These are phyloP conservation scores for Oryza australiensis DNA, from an alignment of 176 grass and related monocot genomes.

Conservation along the genomic window DNA sequence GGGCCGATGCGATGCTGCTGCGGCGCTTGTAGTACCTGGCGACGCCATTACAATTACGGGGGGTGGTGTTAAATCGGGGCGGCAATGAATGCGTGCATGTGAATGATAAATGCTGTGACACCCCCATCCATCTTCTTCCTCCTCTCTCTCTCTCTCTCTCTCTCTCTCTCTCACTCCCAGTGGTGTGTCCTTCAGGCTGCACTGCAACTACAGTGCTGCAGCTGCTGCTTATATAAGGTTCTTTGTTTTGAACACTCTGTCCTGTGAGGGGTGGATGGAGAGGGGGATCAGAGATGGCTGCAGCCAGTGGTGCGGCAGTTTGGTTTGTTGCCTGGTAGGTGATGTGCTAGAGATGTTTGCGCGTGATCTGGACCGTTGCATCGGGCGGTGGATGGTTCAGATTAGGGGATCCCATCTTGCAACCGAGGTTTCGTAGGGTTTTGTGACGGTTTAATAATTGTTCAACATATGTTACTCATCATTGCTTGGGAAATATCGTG, in stretches of 20 bases:
- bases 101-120: slow-evolving; percentile 72
- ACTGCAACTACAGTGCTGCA: too few species aligned
- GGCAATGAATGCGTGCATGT: slow-evolving; percentile 97
- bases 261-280: neutral
- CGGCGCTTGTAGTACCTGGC: slow-evolving; percentile 26
- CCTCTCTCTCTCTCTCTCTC: neutral
- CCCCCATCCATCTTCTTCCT: slow-evolving; percentile 22
- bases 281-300: neutral
- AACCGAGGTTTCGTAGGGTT: neutral
- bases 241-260: slow-evolving; percentile 14
- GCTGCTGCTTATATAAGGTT: slow-evolving; percentile 22
- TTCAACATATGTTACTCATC: neutral
- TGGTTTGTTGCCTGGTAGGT: too few species aligned
- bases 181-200: neutral
- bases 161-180: neutral
- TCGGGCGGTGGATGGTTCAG: neutral
- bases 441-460: neutral
- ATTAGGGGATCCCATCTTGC: neutral
- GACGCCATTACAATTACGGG: slow-evolving; percentile 27
- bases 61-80: slow-evolving; percentile 53
- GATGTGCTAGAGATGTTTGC: too few species aligned
- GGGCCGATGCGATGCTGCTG: neutral
- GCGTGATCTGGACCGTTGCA: neutral
- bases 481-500: too few species aligned
- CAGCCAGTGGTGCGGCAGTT: too few species aligned